These are phyloP conservation scores for Stachybotrys elegans DNA, from an alignment of 2,329 filamentous ascomycete genomes.

Conservation along the genomic window DNA sequence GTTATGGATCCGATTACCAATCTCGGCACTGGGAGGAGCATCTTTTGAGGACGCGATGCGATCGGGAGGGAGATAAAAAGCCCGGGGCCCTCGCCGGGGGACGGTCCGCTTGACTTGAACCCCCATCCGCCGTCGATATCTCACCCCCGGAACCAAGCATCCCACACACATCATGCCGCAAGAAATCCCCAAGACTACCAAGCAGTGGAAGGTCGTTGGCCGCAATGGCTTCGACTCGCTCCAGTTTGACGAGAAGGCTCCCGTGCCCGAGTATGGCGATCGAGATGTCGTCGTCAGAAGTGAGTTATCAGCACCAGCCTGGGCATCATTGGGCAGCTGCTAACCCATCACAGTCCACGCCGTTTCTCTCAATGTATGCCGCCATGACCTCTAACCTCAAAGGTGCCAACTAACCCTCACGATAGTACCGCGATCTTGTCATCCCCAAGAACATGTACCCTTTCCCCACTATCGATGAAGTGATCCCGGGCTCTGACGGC, in stretches of 20 bases:
- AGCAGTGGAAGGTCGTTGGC: conserved; percentile 52
- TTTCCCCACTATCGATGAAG: conserved; percentile 33
- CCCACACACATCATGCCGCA: conserved; percentile 15
- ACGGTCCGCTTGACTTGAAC: too few species aligned
- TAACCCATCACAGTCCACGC: conserved; percentile 31
- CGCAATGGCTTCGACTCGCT: conserved; percentile 54
- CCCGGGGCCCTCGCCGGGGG: too few species aligned
- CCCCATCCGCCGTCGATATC: too few species aligned
- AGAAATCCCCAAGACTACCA: conserved; percentile 36
- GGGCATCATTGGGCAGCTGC: too few species aligned
- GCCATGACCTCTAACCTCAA: neutral
- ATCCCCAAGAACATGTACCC: conserved; percentile 44
- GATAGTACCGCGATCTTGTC: conserved; percentile 45
- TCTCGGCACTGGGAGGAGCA: too few species aligned
- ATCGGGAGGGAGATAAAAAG: too few species aligned
- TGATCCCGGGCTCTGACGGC: conserved; percentile 48
- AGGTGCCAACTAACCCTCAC: neutral
- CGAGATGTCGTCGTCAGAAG: conserved; percentile 66
- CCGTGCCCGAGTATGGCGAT: conserved; percentile 59
- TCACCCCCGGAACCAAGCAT: too few species aligned
- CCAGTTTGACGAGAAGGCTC: conserved; percentile 46
- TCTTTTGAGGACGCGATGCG: too few species aligned
- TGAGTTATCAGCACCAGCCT: conserved; percentile 14
- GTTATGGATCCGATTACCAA: too few species aligned
- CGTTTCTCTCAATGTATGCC: conserved; percentile 43